Conservation (phyloP, 768 basidiomycete genomes). For the Hericium alpestre region DNA sequence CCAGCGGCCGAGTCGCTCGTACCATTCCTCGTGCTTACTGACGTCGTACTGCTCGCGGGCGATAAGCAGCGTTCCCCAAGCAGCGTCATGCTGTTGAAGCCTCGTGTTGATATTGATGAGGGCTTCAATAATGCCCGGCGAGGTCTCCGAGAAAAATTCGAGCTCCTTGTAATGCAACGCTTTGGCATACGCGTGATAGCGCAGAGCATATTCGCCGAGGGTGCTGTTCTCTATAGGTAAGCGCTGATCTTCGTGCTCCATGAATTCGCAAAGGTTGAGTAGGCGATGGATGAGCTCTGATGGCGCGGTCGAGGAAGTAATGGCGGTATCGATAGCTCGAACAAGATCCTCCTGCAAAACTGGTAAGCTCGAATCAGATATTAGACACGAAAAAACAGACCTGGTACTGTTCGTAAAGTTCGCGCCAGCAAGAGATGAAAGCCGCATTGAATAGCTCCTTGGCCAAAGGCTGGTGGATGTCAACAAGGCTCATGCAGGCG, state of each 20-base stretch:
- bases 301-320: conserved; percentile 67
- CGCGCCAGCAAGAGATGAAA: conserved; percentile 95
- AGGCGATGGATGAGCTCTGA: conserved; percentile 85
- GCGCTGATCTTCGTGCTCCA: conserved; percentile 97
- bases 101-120: conserved; percentile 94
- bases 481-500: conserved; percentile 89
- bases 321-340: conserved; percentile 76
- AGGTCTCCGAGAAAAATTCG: conserved; percentile 90
- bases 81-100: conserved; percentile 94
- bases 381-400: conserved; percentile 29
- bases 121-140: conserved; percentile 83
- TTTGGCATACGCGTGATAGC: conserved; percentile 92
- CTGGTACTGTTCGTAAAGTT: conserved; percentile 94
- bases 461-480: conserved; percentile 82
- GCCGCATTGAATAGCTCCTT: conserved; percentile 96
- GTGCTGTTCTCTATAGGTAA: conserved; percentile 89
- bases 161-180: conserved; percentile 97
- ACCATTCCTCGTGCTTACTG: conserved; percentile 95
- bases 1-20: conserved; percentile 92
- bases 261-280: conserved; percentile 92
- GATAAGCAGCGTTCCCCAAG: conserved; percentile 89
- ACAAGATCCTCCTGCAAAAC: conserved; percentile 80
- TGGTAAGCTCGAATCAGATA: background rate
- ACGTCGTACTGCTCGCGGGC: conserved; percentile 87
- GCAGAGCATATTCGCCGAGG: conserved; percentile 87